These are phyloP conservation scores for Aspergillus taichungensis DNA, from an alignment of 495 filamentous ascomycete species.

Conservation along the genomic window DNA sequence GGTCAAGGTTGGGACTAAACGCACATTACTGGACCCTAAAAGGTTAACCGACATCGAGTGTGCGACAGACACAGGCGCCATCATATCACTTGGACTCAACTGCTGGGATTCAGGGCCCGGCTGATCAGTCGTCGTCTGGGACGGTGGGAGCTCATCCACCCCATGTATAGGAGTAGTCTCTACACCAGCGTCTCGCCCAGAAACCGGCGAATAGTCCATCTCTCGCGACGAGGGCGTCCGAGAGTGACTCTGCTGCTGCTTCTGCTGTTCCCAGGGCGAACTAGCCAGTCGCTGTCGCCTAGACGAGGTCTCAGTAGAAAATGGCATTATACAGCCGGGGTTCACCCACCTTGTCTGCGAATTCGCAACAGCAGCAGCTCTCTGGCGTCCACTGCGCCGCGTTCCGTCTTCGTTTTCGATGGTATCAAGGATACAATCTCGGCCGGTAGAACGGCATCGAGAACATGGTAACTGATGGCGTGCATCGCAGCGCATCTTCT, in stretches of 20 bases:
- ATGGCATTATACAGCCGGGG: background rate
- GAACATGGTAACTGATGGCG: constrained; percentile 34
- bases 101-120: constrained; percentile 30
- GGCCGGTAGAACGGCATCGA: constrained; percentile 29
- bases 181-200: constrained; percentile 16
- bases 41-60: constrained; percentile 39
- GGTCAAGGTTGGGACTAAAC: background rate
- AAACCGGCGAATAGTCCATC: constrained; percentile 22
- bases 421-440: constrained; percentile 34
- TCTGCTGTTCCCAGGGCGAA: constrained; percentile 17
- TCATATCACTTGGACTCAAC: constrained; percentile 35
- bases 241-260: background rate
- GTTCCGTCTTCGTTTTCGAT: constrained; percentile 23
- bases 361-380: constrained; percentile 3
- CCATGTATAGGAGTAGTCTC: constrained; percentile 18
- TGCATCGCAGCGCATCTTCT: constrained; percentile 39
- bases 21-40: constrained; percentile 26
- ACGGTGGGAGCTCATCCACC: constrained; percentile 14
- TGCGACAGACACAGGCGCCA: constrained; percentile 30
- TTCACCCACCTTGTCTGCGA: background rate
- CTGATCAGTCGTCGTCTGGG: constrained; percentile 19
- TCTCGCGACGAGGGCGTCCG: constrained; percentile 24
- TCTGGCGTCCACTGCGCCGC: constrained; percentile 20
- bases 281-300: constrained; percentile 8
- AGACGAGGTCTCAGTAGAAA: background rate